Base-by-base conservation (phyloP, 176 grass and related monocot species). In the Cenchrus fungigraminus region DNA sequence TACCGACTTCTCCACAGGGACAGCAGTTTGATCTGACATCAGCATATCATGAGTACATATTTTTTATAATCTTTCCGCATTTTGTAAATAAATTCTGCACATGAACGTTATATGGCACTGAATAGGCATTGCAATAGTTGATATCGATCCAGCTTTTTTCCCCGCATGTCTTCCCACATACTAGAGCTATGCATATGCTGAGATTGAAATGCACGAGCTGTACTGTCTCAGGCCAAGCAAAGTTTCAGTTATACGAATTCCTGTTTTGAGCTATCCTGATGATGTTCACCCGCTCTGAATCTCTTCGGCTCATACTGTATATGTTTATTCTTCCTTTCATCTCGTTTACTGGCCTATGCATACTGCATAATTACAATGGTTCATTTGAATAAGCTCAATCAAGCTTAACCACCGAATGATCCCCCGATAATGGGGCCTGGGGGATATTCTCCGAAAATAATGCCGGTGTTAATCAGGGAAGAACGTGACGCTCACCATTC, bases 371-470 rank as follows among this genome's bases (percentile, higher is more conserved):
- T 9, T 45, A 58, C 71, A 25, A 29, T 53, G 32, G 2, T 13
- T 43, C 61, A 43, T 84, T 25, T 62, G 61, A 19, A 57, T 77
- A 8, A 76, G 8, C 62, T 46, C 20, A 46, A 84, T 65, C 70
- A 74, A 52, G 69, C 81, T 74, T 76, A 84, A 84, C 70, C 20
- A 84, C 47, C 71, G 20, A 76, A 84, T 84, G 66, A 19, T 66
- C 55, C 50, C 13, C 3, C 14, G 71, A 53, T 74, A 54, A 74
- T 74, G 49, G 59, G 16, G 25, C 25, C 25, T 25, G 25, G 25
- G 19, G 31, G 19, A 75, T 52, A 74, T 83, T 60, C 22, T 50
- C 14, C 25, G 20, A 8, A 16, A 25, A 84, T 19, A 47, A 72
- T 60, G 16, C 47, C 49, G 6, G 71, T 73, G 15, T 82, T 76